A percentile compares a stretch with the other conserved stretches of the same genome.
phyloP scores from a whole-genome alignment of 2,329 filamentous ascomycete genomes.

The Penicillium sp. region DNA sequence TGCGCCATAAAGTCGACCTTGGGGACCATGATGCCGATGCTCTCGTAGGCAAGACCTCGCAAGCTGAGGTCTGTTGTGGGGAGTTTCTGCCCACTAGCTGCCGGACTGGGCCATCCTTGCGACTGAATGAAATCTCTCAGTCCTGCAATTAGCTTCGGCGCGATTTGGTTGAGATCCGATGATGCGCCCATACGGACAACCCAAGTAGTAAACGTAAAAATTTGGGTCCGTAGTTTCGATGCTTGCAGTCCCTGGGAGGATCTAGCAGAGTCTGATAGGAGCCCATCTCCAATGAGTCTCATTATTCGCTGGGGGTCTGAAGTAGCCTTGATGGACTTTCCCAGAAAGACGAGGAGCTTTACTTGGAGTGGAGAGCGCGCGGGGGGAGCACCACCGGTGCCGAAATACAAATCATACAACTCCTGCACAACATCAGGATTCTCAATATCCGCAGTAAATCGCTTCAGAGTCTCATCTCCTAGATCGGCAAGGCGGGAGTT shows the following conservation, averaged over 20 bases:
- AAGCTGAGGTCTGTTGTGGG: slow-evolving; percentile 63
- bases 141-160: slow-evolving; percentile 64
- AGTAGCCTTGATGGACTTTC: slow-evolving; percentile 73
- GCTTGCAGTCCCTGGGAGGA: slow-evolving; percentile 66
- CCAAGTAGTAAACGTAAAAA: slow-evolving; percentile 86
- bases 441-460: slow-evolving; percentile 68
- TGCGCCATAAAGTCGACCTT: slow-evolving; percentile 41
- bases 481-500: slow-evolving; percentile 78
- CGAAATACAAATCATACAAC: slow-evolving; percentile 72
- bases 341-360: slow-evolving; percentile 71
- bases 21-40: slow-evolving; percentile 73
- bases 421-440: slow-evolving; percentile 59
- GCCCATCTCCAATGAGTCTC: slow-evolving; percentile 64
- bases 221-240: slow-evolving; percentile 73
- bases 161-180: slow-evolving; percentile 62
- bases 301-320: slow-evolving; percentile 67
- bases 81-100: slow-evolving; percentile 51
- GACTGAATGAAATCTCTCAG: slow-evolving; percentile 71
- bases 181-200: slow-evolving; percentile 70
- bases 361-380: slow-evolving; percentile 70
- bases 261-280: slow-evolving; percentile 48
- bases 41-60: slow-evolving; percentile 82
- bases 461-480: slow-evolving; percentile 86
- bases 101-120: slow-evolving; percentile 77
- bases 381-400: slow-evolving; percentile 49